phyloP scores from a whole-genome alignment of 345 rosid genomes.

The Arabidopsis arenosa region DNA sequence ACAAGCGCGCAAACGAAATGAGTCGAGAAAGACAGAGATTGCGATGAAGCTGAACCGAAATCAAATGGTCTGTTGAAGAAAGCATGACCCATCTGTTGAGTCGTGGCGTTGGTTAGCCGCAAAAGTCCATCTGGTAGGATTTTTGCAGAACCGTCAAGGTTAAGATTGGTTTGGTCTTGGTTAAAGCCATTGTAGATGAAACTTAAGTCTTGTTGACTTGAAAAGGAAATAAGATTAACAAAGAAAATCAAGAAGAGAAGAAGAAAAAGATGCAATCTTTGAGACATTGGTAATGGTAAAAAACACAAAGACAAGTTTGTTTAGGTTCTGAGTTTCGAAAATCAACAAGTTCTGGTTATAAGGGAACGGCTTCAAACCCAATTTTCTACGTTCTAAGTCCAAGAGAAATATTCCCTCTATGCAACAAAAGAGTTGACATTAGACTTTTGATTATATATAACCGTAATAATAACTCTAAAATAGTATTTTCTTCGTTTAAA shows the following conservation, averaged over 20 bases:
- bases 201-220: slow-evolving; percentile 40
- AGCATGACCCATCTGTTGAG: slow-evolving; percentile 50
- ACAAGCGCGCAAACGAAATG: slow-evolving; percentile 52
- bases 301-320: background rate
- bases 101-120: slow-evolving; percentile 58
- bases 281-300: slow-evolving; percentile 29
- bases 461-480: slow-evolving; percentile 18
- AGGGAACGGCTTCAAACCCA: slow-evolving; percentile 8
- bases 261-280: slow-evolving; percentile 13
- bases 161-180: slow-evolving; percentile 38
- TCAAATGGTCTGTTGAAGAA: slow-evolving; percentile 49
- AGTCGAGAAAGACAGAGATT: slow-evolving; percentile 42
- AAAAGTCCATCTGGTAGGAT: slow-evolving; percentile 49
- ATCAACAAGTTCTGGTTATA: background rate
- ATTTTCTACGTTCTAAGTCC: slow-evolving; percentile 19
- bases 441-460: slow-evolving; percentile 8
- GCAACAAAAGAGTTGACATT: slow-evolving; percentile 20
- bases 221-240: slow-evolving; percentile 18
- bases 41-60: slow-evolving; percentile 49
- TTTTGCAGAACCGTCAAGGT: slow-evolving; percentile 46
- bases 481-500: background rate
- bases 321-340: background rate
- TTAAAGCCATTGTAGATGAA: slow-evolving; percentile 56
- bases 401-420: slow-evolving; percentile 4
- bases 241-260: slow-evolving; percentile 10